Evolutionary conservation across 345 rosid genomes (phyloP).

Genomic region (Trapa bicornis): DNA sequence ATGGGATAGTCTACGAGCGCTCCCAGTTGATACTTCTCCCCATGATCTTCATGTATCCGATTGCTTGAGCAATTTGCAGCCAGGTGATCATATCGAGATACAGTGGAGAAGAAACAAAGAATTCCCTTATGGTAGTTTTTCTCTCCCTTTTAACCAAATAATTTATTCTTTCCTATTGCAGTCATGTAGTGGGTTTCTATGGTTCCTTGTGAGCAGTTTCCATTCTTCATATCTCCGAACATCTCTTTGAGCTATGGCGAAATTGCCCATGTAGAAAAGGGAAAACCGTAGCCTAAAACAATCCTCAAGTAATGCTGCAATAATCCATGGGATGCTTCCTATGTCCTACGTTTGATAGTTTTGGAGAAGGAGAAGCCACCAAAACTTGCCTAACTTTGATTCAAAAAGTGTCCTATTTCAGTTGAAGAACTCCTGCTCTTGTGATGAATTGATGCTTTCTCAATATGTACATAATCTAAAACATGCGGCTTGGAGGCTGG

Average conservation of each 20-base stretch:
- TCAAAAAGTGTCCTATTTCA: too few relatives aligned
- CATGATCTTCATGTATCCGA: conserved; percentile 58
- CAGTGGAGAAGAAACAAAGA: conserved; percentile 93
- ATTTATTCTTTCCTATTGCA: background rate
- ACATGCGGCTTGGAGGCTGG: too few relatives aligned
- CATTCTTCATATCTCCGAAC: background rate
- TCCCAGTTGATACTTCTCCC: conserved; percentile 55
- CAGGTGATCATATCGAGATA: conserved; percentile 84
- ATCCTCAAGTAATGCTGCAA: background rate
- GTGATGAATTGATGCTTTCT: too few relatives aligned
- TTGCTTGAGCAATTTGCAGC: conserved; percentile 55
- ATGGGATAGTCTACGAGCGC: conserved; percentile 75
- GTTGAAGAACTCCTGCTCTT: too few relatives aligned
- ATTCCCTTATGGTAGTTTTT: conserved; percentile 50
- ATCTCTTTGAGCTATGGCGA: background rate
- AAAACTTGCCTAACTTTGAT: background rate
- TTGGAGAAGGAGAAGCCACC: background rate
- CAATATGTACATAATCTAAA: too few relatives aligned
- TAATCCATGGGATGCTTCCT: background rate
- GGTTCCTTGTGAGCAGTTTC: background rate
- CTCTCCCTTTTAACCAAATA: background rate
- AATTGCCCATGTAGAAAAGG: background rate
- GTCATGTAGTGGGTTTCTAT: background rate
- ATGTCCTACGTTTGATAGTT: background rate
- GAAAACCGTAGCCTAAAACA: background rate